Evolutionary conservation across 2,329 filamentous ascomycete species (phyloP).

Genomic region (Clonostachys rhizophaga): DNA sequence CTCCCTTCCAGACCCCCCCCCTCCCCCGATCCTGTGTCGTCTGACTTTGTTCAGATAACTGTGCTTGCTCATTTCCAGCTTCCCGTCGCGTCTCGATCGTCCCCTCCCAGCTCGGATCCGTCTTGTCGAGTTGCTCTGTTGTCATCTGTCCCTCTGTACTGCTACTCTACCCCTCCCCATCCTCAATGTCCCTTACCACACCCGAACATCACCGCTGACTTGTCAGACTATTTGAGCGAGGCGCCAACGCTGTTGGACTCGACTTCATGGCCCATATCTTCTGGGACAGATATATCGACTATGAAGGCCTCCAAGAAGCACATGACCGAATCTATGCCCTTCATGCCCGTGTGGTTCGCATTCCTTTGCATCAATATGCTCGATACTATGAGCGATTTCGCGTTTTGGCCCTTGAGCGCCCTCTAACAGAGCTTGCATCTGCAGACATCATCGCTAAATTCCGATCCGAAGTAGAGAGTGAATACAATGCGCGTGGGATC

Average conservation of each 20-base stretch:
- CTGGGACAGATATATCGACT: slow-evolving; percentile 99
- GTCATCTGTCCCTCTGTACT: slow-evolving; percentile 41
- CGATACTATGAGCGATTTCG: slow-evolving; percentile 92
- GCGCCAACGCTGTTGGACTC: slow-evolving; percentile 76
- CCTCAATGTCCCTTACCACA: too few species aligned
- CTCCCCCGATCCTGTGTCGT: slow-evolving; percentile 48
- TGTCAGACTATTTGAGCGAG: slow-evolving; percentile 84
- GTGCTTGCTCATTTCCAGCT: slow-evolving; percentile 24
- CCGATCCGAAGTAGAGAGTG: slow-evolving; percentile 15
- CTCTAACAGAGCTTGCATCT: slow-evolving; percentile 68
- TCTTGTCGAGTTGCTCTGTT: slow-evolving; percentile 2
- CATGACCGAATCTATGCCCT: slow-evolving; percentile 83
- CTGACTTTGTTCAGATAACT: slow-evolving; percentile 51
- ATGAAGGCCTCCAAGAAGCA: slow-evolving; percentile 84
- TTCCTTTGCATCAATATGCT: slow-evolving; percentile 94
- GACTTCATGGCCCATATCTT: slow-evolving; percentile 95
- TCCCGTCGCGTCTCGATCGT: slow-evolving; percentile 30
- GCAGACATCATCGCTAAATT: slow-evolving; percentile 15
- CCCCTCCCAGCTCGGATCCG: slow-evolving; percentile 1
- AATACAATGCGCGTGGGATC: slow-evolving; percentile 64
- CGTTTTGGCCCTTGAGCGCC: slow-evolving; percentile 66
- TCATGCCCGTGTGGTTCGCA: slow-evolving; percentile 74
- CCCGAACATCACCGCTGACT: not conserved
- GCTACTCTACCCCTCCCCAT: slow-evolving; percentile 37
- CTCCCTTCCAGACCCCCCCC: slow-evolving; percentile 34